Base-by-base conservation (phyloP, 176 grass and related monocot species). In the Oryza coarctata region DNA sequence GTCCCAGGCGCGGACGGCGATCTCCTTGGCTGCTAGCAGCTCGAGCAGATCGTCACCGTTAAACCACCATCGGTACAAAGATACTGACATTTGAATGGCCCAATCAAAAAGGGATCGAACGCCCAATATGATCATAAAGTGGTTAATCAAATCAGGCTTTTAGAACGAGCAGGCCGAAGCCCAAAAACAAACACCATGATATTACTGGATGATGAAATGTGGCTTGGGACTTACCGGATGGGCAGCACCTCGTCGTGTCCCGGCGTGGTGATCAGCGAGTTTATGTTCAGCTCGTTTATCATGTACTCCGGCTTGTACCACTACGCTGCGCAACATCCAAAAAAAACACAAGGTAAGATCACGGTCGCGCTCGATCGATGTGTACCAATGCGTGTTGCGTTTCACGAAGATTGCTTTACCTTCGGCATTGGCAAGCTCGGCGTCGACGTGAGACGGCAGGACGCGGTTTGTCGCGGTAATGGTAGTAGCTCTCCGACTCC, bases 221-320 rank as follows among this genome's bases (percentile, higher is more conserved):
- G 32, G 27, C 4, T 12, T 10, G 77, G 10, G 36, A 63, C 86
- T 83, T 60, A 94, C 95, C 95, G 2, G 92, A 98, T 98, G 8
- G 92, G 89, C 0, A 98, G 80, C 30, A 95, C 45, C 68, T 98
- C 88, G 17, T 87, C 89, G 74, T 98, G 88, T 2, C 71, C 88
- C 3, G 95, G 95, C 70, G 92, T 90, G 23, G 93, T 80, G 86
- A 98, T 93, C 61, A 93, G 88, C 11, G 95, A 98, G 90, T 98
- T 98, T 18, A 86, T 87, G 82, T 95, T 98, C 68, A 98, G 85
- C 90, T 98, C 95, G 66, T 95, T 93, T 41, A 95, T 98, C 31
- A 98, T 93, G 79, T 86, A 88, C 71, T 98, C 95, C 22, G 95
- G 92, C 81, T 98, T 98, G 87, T 98, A 98, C 95, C 95, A 98